A percentile compares a stretch with the other conserved stretches of the same genome.
Evolutionary conservation across 2,329 filamentous ascomycete species (phyloP).

Genomic region (Coniella vitis): DNA sequence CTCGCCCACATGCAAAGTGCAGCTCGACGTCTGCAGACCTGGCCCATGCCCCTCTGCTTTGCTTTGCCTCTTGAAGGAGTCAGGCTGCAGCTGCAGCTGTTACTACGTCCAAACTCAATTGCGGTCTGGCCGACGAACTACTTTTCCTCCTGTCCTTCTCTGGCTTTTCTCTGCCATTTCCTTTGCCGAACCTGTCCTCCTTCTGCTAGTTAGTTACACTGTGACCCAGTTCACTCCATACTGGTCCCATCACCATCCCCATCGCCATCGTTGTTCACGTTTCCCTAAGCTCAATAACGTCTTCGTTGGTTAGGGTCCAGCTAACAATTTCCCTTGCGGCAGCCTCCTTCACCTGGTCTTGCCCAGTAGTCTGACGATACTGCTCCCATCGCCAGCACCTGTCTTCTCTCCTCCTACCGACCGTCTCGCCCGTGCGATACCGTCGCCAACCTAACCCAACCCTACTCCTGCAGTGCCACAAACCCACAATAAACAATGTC

Average conservation of each 20-base stretch:
- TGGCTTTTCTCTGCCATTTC: neutral
- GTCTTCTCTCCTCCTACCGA: constrained; percentile 21
- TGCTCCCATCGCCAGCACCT: neutral
- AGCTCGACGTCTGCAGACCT: neutral
- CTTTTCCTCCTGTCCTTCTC: neutral
- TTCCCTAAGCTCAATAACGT: neutral
- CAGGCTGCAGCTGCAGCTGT: neutral
- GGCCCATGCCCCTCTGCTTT: neutral
- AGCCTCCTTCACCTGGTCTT: constrained; percentile 1
- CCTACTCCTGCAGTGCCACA: constrained; percentile 23
- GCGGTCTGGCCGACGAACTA: neutral
- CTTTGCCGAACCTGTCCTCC: neutral
- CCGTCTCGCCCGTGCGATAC: neutral
- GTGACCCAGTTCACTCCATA: neutral
- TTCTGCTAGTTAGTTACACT: neutral
- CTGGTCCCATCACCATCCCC: neutral
- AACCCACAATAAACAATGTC: constrained; percentile 63
- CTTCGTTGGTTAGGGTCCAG: too few species aligned
- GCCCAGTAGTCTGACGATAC: neutral
- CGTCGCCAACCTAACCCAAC: constrained; percentile 8
- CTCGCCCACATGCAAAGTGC: neutral
- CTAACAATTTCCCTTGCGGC: neutral
- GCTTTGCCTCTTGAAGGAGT: constrained; percentile 1
- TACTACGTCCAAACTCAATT: neutral
- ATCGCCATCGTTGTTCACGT: neutral